These are phyloP conservation scores for Vaccinium darrowii DNA, from an alignment of 148 eudicot species.

Conservation along the genomic window DNA sequence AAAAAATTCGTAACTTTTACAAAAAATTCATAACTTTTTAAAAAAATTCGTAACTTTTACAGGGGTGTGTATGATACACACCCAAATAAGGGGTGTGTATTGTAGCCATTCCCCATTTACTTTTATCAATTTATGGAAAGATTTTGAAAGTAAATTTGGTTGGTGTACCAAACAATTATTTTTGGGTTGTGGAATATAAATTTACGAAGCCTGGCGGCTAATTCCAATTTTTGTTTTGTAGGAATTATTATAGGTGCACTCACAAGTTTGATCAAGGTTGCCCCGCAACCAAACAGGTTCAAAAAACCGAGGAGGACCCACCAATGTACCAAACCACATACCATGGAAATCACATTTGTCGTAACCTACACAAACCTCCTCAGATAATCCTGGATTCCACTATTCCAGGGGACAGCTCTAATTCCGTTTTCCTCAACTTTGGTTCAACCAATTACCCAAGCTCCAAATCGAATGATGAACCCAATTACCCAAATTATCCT, in stretches of 20 bases:
- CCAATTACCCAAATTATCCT: not conserved
- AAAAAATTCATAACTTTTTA: no score
- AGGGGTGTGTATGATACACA: no score
- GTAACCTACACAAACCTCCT: conserved; percentile 5
- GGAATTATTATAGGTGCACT: conserved; percentile 72
- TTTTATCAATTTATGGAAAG: no score
- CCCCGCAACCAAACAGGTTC: conserved; percentile 50
- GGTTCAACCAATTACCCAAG: not conserved
- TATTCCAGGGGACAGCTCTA: conserved; percentile 1
- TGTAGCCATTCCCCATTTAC: no score
- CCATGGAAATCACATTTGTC: conserved; percentile 39
- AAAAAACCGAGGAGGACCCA: conserved; percentile 33
- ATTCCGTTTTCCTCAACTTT: conserved; percentile 13
- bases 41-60: no score
- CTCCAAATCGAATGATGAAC: not conserved
- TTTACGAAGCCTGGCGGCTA: not conserved
- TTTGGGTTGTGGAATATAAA: not conserved
- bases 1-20: no score
- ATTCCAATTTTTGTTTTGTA: conserved; percentile 17
- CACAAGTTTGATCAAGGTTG: conserved; percentile 58
- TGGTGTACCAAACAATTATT: not conserved
- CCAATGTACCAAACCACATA: conserved; percentile 32
- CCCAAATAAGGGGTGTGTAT: no score
- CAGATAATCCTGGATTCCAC: conserved; percentile 21
- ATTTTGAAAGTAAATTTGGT: no score